Base-by-base conservation (phyloP, 352 stramenopile genomes). In the Globisporangium splendens region DNA sequence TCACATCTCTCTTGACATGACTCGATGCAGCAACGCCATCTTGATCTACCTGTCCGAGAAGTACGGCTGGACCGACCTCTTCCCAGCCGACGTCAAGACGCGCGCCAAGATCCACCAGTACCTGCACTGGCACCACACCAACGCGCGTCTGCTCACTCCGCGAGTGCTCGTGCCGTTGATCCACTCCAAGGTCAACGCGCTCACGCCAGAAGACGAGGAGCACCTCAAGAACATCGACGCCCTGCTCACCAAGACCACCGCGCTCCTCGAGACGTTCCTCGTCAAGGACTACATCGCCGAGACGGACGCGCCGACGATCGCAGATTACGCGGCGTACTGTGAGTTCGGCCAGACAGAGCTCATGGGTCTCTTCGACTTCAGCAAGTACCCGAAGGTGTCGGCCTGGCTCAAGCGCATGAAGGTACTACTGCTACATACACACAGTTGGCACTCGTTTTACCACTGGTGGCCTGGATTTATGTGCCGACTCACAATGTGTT, bases 101-200 rank as follows among this genome's bases (percentile, higher is more conserved):
- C 75, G 72, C 41, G 75, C 77, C 54, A 86, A 88, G 70, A 63
- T 86, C 44, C 72, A 88, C 61, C 64, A 88, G 66, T 86, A 83
- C 65, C 49, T 88, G 56, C 73, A 88, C 70, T 88, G 75, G 78
- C 75, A 88, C 65, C 78, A 88, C 73, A 83, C 65, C 31, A 79
- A 78, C 59, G 71, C 72, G 17, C 75, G 80, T 1, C 59, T 68
- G 50, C 75, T 80, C 54, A 87, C 80, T 44, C 49, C 71, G 7
- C 67, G 81, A 50, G 68, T 88, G 21, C 33, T 86, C 17, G 67
- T 65, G 14, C 77, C 70, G 22, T 50, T 70, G 35, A 54, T 83
- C 44, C 28, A 53, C 46, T 62, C 72, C 38, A 68, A 65, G 42
- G 21, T 76, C 8, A 67, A 70, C 10, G 48, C 24, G 2, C 73